These are phyloP conservation scores for Inga laurina DNA, from an alignment of 306 rosid genomes.

Conservation along the genomic window DNA sequence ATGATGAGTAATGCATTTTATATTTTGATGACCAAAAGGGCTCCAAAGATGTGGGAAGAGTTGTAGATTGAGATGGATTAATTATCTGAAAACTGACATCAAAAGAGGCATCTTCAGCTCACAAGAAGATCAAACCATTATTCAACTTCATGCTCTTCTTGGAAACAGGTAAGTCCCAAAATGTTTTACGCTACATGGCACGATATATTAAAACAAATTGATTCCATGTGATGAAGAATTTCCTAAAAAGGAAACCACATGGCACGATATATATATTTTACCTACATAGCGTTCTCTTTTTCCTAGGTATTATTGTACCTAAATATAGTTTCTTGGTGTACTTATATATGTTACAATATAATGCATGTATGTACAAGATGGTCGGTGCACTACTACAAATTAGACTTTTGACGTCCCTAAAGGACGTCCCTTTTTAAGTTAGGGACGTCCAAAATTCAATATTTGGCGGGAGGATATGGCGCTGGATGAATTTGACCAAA, in stretches of 20 bases:
- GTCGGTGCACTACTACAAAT: not conserved
- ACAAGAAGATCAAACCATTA: slow-evolving; percentile 57
- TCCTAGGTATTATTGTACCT: not conserved
- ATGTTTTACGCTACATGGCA: no score
- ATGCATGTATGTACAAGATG: not conserved
- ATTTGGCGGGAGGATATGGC: no score
- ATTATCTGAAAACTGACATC: slow-evolving; percentile 53
- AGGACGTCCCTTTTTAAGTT: no score
- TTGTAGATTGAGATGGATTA: slow-evolving; percentile 60
- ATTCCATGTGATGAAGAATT: no score
- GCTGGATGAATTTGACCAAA: no score
- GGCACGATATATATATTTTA: not conserved
- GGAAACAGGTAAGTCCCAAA: slow-evolving; percentile 43
- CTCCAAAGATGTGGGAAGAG: slow-evolving; percentile 56
- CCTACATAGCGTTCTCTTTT: not conserved
- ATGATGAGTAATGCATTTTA: not conserved
- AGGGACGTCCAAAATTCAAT: no score
- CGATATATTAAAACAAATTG: no score
- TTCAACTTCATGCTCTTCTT: slow-evolving; percentile 6
- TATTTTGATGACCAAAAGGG: not conserved
- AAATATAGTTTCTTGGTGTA: not conserved
- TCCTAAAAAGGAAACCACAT: no score
- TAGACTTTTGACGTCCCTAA: not conserved
- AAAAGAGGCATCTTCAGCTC: slow-evolving; percentile 58
- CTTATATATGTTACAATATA: no score